These are phyloP conservation scores for Corchorus olitorius DNA, from an alignment of 345 rosid species.

Conservation along the genomic window DNA sequence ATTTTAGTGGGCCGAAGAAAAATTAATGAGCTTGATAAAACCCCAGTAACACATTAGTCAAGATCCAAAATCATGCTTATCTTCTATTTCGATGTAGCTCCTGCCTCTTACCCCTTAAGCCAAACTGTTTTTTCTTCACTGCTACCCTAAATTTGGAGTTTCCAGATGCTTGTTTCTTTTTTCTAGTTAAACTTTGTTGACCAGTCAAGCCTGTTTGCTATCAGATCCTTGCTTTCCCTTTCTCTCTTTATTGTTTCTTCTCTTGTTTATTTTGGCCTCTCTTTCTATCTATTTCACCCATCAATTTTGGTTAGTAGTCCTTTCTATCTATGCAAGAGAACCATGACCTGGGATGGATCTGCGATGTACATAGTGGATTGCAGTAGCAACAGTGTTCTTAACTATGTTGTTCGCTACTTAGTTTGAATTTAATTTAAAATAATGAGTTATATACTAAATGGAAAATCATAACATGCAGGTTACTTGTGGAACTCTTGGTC, in stretches of 20 bases:
- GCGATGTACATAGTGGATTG: neutral
- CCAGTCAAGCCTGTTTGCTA: neutral
- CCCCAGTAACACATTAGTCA: neutral
- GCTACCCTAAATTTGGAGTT: neutral
- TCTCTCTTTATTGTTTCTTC: neutral
- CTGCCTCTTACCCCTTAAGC: neutral
- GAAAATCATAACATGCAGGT: slow-evolving; percentile 46
- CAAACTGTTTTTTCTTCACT: neutral
- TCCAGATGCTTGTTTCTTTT: neutral
- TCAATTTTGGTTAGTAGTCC: neutral
- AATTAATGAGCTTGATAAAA: neutral
- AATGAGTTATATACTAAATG: neutral
- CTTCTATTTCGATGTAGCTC: neutral
- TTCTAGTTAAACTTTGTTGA: neutral
- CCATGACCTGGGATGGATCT: neutral
- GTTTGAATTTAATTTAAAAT: neutral
- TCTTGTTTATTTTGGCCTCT: no score
- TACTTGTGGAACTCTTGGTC: slow-evolving; percentile 91
- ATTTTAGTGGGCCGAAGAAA: neutral
- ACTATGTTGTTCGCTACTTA: neutral
- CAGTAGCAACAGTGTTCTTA: neutral
- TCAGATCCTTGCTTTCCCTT: neutral
- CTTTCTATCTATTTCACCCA: neutral
- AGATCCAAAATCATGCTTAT: neutral
- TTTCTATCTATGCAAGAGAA: no score